Evolutionary conservation across 805 yeast species (phyloP).

Genomic region (Candida cerambycidarum): DNA sequence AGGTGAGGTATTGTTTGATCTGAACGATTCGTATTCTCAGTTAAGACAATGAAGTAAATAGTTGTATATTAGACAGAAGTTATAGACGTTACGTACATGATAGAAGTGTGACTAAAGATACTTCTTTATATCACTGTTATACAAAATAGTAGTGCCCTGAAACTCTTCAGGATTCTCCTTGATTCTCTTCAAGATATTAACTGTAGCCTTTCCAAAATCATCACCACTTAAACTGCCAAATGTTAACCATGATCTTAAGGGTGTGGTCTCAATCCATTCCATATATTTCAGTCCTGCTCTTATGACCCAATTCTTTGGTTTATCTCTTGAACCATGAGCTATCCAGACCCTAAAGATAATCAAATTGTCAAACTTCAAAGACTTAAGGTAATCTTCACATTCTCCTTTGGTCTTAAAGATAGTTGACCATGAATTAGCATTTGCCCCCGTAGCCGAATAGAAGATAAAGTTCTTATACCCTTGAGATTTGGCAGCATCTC

Average conservation of each 20-base stretch:
- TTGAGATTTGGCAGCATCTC: conserved; percentile 68
- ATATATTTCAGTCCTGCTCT: not conserved
- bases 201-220: conserved; percentile 6
- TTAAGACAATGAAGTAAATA: too few relatives aligned
- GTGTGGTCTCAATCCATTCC: not conserved
- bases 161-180: not conserved
- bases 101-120: not conserved
- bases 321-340: conserved; percentile 61
- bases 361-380: conserved; percentile 63
- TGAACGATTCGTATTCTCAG: too few relatives aligned
- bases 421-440: conserved; percentile 50
- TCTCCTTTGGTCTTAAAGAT: conserved; percentile 73
- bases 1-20: conserved; percentile 6
- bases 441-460: conserved; percentile 68
- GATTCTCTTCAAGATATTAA: not conserved
- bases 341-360: conserved; percentile 78
- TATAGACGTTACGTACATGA: too few relatives aligned
- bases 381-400: conserved; percentile 65
- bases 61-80: conserved; percentile 2
- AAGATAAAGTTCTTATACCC: conserved; percentile 70
- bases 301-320: not conserved
- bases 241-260: not conserved
- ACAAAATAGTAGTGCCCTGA: not conserved
- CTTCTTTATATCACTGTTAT: conserved; percentile 2
- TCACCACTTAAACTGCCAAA: conserved; percentile 2